A percentile compares a stretch with the other conserved stretches of the same genome.
These are phyloP conservation scores for Leccinum subgranulosum DNA, from an alignment of 768 basidiomycete species.

Conservation along the genomic window DNA sequence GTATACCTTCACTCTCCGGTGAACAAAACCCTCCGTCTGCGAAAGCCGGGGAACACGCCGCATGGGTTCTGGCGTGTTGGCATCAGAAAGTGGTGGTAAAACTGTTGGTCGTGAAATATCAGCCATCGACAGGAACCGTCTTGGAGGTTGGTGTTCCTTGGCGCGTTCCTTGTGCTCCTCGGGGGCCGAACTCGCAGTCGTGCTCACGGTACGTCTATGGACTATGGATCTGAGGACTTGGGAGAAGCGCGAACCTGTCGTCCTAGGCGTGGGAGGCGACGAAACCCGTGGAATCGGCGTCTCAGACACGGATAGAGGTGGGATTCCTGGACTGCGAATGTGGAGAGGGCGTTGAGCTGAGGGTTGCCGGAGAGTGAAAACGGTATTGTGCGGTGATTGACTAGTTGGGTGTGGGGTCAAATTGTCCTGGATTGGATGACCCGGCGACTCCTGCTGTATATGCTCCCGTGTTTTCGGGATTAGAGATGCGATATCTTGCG, in stretches of 20 bases:
- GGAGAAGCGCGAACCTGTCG: slow-evolving; percentile 18
- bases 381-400: slow-evolving; percentile 2
- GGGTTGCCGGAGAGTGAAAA: slow-evolving; percentile 7
- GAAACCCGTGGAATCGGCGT: slow-evolving; percentile 11
- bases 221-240: slow-evolving; percentile 25
- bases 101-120: slow-evolving; percentile 11
- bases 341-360: slow-evolving; percentile 14
- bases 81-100: background rate
- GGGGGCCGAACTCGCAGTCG: background rate
- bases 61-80: slow-evolving; percentile 6
- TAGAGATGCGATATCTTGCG: slow-evolving; percentile 13
- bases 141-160: slow-evolving; percentile 7
- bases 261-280: slow-evolving; percentile 14
- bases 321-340: slow-evolving; percentile 14
- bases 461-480: background rate
- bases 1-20: slow-evolving; percentile 28
- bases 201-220: slow-evolving; percentile 15
- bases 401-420: background rate
- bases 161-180: slow-evolving; percentile 10
- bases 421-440: background rate
- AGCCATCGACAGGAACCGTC: slow-evolving; percentile 10
- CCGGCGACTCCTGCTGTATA: background rate
- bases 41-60: slow-evolving; percentile 3
- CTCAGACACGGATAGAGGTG: slow-evolving; percentile 20
- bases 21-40: slow-evolving; percentile 26